These are phyloP conservation scores for Colletotrichum sp. DNA, from an alignment of 2,329 filamentous ascomycete species.

Conservation along the genomic window DNA sequence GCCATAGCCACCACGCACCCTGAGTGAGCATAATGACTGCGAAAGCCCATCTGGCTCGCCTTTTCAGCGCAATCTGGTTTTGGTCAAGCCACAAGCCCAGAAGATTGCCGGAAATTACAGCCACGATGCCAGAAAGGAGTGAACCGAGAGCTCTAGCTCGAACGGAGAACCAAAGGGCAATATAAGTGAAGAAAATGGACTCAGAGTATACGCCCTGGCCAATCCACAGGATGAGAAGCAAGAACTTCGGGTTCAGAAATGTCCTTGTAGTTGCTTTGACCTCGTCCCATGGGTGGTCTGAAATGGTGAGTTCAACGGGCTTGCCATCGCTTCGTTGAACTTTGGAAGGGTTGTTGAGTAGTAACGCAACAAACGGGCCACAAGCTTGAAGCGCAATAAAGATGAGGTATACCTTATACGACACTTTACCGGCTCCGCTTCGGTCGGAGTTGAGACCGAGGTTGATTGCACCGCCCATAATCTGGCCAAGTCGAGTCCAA, in stretches of 20 bases:
- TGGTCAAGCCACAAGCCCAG: slow-evolving; percentile 67
- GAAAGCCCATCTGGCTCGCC: slow-evolving; percentile 58
- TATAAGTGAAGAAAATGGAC: slow-evolving; percentile 41
- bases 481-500: slow-evolving; percentile 59
- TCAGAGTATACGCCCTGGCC: slow-evolving; percentile 49
- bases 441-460: slow-evolving; percentile 52
- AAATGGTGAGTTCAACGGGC: slow-evolving; percentile 36
- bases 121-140: slow-evolving; percentile 58
- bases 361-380: slow-evolving; percentile 47
- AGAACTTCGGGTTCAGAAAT: slow-evolving; percentile 45
- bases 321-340: slow-evolving; percentile 45
- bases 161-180: slow-evolving; percentile 59
- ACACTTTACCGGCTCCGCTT: slow-evolving; percentile 48
- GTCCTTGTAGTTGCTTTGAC: slow-evolving; percentile 58
- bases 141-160: slow-evolving; percentile 50
- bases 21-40: slow-evolving; percentile 56
- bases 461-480: slow-evolving; percentile 56
- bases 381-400: slow-evolving; percentile 50
- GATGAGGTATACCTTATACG: slow-evolving; percentile 44
- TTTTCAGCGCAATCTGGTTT: slow-evolving; percentile 53
- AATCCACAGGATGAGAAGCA: slow-evolving; percentile 56
- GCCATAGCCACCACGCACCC: slow-evolving; percentile 74
- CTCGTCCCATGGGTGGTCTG: slow-evolving; percentile 55
- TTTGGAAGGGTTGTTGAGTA: slow-evolving; percentile 50
- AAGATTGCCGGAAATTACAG: slow-evolving; percentile 65